phyloP scores from a whole-genome alignment of 2,329 filamentous ascomycete species.

The Zymoseptoria tritici region DNA sequence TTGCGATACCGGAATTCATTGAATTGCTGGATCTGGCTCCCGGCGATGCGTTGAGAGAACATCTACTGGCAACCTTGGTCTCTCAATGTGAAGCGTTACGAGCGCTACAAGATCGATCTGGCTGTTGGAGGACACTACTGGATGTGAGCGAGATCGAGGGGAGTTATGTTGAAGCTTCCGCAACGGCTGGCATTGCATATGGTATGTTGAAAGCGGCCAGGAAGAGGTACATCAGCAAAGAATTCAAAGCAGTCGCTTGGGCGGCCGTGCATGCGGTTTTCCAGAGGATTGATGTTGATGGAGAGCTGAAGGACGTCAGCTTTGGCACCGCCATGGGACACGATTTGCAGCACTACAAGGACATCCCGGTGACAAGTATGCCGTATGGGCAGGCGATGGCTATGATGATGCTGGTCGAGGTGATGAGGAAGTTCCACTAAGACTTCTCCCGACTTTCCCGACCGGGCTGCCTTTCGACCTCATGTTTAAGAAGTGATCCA shows the following conservation, averaged over 20 bases:
- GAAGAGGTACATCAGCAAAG: conserved; percentile 58
- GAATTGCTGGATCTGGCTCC: conserved; percentile 59
- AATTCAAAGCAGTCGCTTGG: conserved; percentile 55
- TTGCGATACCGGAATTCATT: conserved; percentile 75
- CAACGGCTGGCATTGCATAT: conserved; percentile 73
- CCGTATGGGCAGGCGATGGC: conserved; percentile 81
- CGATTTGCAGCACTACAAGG: conserved; percentile 66
- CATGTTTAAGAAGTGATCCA: too few relatives aligned
- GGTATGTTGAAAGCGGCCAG: conserved; percentile 67
- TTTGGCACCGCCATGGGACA: conserved; percentile 75
- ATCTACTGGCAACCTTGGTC: conserved; percentile 56
- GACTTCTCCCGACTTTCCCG: too few relatives aligned
- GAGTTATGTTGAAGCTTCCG: conserved; percentile 69
- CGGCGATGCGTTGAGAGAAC: conserved; percentile 53
- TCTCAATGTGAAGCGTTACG: conserved; percentile 62
- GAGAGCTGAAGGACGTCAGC: conserved; percentile 65
- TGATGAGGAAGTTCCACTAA: conserved; percentile 53
- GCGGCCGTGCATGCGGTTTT: conserved; percentile 62
- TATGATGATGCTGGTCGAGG: conserved; percentile 73
- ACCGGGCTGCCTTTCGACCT: too few relatives aligned
- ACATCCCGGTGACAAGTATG: conserved; percentile 71
- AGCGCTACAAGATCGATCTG: conserved; percentile 51
- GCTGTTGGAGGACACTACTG: conserved; percentile 68
- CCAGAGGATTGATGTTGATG: conserved; percentile 56
- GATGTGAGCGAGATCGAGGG: conserved; percentile 59